These are phyloP conservation scores for Penicillium oxalicum DNA, from an alignment of 2,329 filamentous ascomycete species.

Conservation along the genomic window DNA sequence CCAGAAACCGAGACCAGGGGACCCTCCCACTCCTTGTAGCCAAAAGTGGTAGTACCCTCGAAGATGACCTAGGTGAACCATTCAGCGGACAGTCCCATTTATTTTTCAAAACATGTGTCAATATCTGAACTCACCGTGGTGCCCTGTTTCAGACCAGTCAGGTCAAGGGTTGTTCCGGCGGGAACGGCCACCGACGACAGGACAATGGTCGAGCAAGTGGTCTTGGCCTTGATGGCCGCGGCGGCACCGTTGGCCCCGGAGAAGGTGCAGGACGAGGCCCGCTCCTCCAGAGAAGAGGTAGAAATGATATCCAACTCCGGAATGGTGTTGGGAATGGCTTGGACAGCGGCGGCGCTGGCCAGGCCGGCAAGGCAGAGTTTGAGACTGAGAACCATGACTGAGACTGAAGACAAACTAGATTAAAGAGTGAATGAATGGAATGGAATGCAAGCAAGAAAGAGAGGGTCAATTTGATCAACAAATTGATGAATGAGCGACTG, in stretches of 20 bases:
- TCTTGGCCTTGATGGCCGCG: constrained; percentile 24
- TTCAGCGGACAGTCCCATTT: not conserved
- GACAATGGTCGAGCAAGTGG: constrained; percentile 1
- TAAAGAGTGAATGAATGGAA: not conserved
- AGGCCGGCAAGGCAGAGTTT: constrained; percentile 6
- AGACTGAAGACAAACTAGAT: not conserved
- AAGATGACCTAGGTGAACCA: not conserved
- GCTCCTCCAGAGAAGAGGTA: constrained; percentile 4
- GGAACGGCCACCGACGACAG: constrained; percentile 1
- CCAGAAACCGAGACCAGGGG: constrained; percentile 1
- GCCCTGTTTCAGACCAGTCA: constrained; percentile 1
- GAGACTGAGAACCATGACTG: constrained; percentile 5
- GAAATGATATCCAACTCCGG: not conserved
- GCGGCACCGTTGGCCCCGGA: constrained; percentile 18
- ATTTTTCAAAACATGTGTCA: no score
- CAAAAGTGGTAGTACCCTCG: not conserved
- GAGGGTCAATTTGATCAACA: no score
- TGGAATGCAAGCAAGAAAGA: not conserved
- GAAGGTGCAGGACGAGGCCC: constrained; percentile 31
- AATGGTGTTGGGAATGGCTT: not conserved
- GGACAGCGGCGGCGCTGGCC: constrained; percentile 4
- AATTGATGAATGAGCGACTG: no score
- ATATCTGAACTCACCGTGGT: not conserved
- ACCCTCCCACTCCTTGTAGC: not conserved
- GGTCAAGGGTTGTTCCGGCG: not conserved